phyloP scores from a whole-genome alignment of 2,329 filamentous ascomycete species.

The Coniochaeta sp. region DNA sequence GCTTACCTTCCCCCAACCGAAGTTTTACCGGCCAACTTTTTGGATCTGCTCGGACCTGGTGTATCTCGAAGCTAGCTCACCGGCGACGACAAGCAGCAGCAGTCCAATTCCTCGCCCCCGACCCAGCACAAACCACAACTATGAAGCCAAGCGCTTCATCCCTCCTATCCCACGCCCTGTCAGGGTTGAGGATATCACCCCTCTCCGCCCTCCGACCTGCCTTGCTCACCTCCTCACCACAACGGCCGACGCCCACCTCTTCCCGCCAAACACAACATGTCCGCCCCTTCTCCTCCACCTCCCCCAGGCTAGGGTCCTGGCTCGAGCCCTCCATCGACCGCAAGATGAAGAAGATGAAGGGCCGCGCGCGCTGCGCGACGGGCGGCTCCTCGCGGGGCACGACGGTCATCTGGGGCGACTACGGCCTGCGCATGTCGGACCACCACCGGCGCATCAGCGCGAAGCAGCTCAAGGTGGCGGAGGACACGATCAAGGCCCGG shows the following conservation, averaged over 20 bases:
- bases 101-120: slow-evolving; percentile 2
- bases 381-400: slow-evolving; percentile 89
- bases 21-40: slow-evolving; percentile 1
- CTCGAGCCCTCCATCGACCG: slow-evolving; percentile 69
- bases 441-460: slow-evolving; percentile 88
- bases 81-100: neutral
- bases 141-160: slow-evolving; percentile 39
- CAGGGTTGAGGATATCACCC: slow-evolving; percentile 37
- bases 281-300: slow-evolving; percentile 68
- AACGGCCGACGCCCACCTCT: slow-evolving; percentile 8
- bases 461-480: slow-evolving; percentile 78
- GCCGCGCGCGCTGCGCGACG: slow-evolving; percentile 77
- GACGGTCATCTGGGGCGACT: slow-evolving; percentile 94
- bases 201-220: slow-evolving; percentile 31
- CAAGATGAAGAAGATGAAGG: slow-evolving; percentile 87
- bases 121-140: slow-evolving; percentile 5
- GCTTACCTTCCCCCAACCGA: slow-evolving; percentile 7
- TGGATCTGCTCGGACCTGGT: too few species aligned
- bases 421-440: slow-evolving; percentile 87
- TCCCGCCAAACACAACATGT: too few species aligned
- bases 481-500: slow-evolving; percentile 85
- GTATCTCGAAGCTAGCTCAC: neutral
- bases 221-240: slow-evolving; percentile 23
- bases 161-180: slow-evolving; percentile 43
- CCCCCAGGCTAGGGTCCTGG: slow-evolving; percentile 60